phyloP scores from a whole-genome alignment of 2,329 filamentous ascomycete species.

The Colletotrichum sp. region DNA sequence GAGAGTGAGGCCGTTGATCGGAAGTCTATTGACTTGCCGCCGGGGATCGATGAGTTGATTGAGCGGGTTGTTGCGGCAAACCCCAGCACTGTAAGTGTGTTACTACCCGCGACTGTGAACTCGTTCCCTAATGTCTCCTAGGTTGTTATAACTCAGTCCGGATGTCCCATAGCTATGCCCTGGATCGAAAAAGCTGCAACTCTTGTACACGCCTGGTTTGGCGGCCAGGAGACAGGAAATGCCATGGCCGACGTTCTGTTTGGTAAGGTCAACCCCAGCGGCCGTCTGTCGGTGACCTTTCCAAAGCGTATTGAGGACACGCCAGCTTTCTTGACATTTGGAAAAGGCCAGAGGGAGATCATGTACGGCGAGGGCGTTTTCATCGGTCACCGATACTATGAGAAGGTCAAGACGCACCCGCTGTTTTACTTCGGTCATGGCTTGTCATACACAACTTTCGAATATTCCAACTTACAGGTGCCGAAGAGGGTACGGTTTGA shows the following conservation, averaged over 20 bases:
- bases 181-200: constrained; percentile 54
- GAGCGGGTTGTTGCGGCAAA: constrained; percentile 58
- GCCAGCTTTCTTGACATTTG: constrained; percentile 70
- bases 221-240: constrained; percentile 27
- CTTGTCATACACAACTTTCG: constrained; percentile 69
- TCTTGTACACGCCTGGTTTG: constrained; percentile 28
- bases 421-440: constrained; percentile 73
- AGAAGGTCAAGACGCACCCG: constrained; percentile 46
- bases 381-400: constrained; percentile 75
- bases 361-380: constrained; percentile 77
- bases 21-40: constrained; percentile 71
- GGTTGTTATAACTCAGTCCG: constrained; percentile 49
- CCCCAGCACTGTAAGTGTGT: constrained; percentile 49
- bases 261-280: constrained; percentile 42
- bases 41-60: constrained; percentile 60
- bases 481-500: constrained; percentile 23
- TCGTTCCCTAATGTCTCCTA: too few relatives aligned
- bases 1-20: constrained; percentile 64
- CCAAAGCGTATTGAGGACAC: constrained; percentile 68
- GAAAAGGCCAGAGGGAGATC: constrained; percentile 65
- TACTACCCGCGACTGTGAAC: rapidly evolving
- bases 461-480: constrained; percentile 33
- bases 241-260: constrained; percentile 29
- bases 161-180: constrained; percentile 54
- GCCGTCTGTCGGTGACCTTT: constrained; percentile 75